A percentile compares a stretch with the other conserved stretches of the same genome.
phyloP scores from a whole-genome alignment of 345 rosid species.

The Brassica napus region Da-Ae NC_063446.1:19910501-19911000 shows the following conservation, averaged over 20 bases:
- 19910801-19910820: conserved; percentile 29
- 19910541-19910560: conserved; percentile 96
- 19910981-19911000: conserved; percentile 89
- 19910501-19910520: too few relatives aligned
- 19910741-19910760: conserved; percentile 77
- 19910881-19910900: conserved; percentile 78
- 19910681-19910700: conserved; percentile 64
- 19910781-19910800: conserved; percentile 71
- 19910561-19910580: conserved; percentile 81
- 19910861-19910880: conserved; percentile 37
- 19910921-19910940: conserved; percentile 97
- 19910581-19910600: conserved; percentile 84
- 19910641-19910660: conserved; percentile 72
- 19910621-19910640: conserved; percentile 64
- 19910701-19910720: conserved; percentile 63
- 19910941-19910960: conserved; percentile 74
- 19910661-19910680: conserved; percentile 53
- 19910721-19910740: conserved; percentile 91
- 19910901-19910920: conserved; percentile 68
- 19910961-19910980: conserved; percentile 77
- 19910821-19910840: background rate
- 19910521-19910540: conserved; percentile 54
- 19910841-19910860: background rate
- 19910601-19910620: conserved; percentile 84
- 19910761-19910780: conserved; percentile 87